Percentiles rank a stretch among this genome's conserved stretches.
These are phyloP conservation scores for Fonsecaea pugnacius DNA, from an alignment of 2,329 filamentous ascomycete species.

Conservation along the genomic window DNA sequence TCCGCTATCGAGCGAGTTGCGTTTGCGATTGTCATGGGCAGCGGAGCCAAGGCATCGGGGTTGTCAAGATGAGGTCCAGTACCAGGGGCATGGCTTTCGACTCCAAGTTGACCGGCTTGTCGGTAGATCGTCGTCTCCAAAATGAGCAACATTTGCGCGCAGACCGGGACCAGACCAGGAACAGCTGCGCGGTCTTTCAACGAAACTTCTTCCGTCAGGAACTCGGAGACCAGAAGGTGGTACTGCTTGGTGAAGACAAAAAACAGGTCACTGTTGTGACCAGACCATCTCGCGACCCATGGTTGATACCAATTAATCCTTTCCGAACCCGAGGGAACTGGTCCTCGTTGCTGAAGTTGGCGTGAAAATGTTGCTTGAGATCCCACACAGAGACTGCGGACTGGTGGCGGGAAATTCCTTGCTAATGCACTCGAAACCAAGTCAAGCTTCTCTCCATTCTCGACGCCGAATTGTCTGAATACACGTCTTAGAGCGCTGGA, in stretches of 20 bases:
- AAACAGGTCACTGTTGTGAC: constrained; percentile 84
- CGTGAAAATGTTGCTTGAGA: constrained; percentile 65
- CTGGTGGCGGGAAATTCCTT: constrained; percentile 69
- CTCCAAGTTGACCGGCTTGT: constrained; percentile 54
- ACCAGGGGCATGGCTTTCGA: constrained; percentile 57
- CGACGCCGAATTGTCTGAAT: constrained; percentile 68
- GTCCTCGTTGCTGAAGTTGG: constrained; percentile 66
- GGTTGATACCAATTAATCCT: constrained; percentile 82
- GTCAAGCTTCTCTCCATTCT: constrained; percentile 55
- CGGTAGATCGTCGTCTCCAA: constrained; percentile 80
- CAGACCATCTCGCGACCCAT: constrained; percentile 85
- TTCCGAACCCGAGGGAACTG: constrained; percentile 69
- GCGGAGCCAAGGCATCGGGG: constrained; percentile 68
- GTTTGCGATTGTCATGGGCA: constrained; percentile 70
- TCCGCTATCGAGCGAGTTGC: constrained; percentile 82
- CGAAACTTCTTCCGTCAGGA: constrained; percentile 62
- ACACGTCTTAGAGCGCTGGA: constrained; percentile 72
- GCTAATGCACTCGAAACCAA: constrained; percentile 65
- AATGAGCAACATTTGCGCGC: constrained; percentile 78
- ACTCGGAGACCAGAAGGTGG: constrained; percentile 76
- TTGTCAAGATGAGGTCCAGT: constrained; percentile 66
- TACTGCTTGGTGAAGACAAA: constrained; percentile 92
- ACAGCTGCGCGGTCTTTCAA: constrained; percentile 65
- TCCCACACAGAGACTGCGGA: constrained; percentile 65
- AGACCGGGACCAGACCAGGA: constrained; percentile 78